Conservation (phyloP, 106 monocot genomes). For the Dendrobium catenatum region DNA sequence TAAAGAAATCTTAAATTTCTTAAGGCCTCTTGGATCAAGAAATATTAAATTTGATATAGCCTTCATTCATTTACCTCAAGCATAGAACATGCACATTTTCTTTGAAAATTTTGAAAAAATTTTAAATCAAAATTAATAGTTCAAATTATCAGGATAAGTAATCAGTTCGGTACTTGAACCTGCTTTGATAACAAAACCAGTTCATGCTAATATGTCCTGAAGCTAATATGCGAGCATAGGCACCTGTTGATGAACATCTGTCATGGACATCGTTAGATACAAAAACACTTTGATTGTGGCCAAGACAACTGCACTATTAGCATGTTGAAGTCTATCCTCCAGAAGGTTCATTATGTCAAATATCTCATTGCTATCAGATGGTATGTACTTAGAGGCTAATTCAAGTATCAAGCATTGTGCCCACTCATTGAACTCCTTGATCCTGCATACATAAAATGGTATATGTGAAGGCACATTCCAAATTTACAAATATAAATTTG, state of each 20-base stretch:
- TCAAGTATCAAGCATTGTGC: constrained; percentile 99
- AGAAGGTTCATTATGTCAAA: constrained; percentile 99
- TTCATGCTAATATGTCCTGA: background rate
- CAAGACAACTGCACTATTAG: constrained; percentile 94
- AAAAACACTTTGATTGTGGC: constrained; percentile 93
- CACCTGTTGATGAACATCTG: constrained; percentile 99
- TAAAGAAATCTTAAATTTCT: no score
- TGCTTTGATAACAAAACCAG: background rate
- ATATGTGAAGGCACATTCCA: background rate
- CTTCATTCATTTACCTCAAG: background rate
- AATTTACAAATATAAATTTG: background rate
- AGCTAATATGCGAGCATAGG: background rate
- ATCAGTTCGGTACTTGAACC: background rate
- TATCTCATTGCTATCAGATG: constrained; percentile 78
- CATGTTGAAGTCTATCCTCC: constrained; percentile 99
- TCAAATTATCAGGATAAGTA: background rate
- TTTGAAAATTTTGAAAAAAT: background rate
- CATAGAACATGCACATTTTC: background rate
- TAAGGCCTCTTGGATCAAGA: background rate
- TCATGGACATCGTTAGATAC: constrained; percentile 98
- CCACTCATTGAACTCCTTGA: constrained; percentile 97
- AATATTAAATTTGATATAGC: background rate
- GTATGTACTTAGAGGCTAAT: constrained; percentile 84
- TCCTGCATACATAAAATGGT: constrained; percentile 40
- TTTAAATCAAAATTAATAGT: background rate